Evolutionary conservation across 2,329 filamentous ascomycete species (phyloP), one percentile per base, ranked within the genome.

Genomic region (Ceratocystis alfenasii): DNA sequence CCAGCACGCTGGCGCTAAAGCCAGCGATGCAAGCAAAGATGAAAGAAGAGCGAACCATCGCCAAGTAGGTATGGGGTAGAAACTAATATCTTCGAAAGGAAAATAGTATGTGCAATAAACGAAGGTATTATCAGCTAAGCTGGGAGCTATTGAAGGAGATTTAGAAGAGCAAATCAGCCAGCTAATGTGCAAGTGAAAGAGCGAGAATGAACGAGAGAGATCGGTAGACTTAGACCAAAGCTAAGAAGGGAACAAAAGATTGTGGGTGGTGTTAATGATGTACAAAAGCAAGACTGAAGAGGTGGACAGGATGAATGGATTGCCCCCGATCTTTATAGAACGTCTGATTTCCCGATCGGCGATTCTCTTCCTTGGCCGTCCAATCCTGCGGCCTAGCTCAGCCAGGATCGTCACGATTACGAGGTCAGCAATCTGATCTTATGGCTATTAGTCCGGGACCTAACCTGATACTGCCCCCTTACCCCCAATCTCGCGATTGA

Each of bases 311-410:
- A 33, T 33, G 30, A 7, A 33, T 22, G 53, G 15, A 30, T 10
- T 22, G 25, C 0, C 55, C 2, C 5, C 7, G 55, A n/a, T 59
- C 55, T 59, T 59, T 59, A 59, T 59, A 59, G 7, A 53, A 1
- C n/a, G 7, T 3, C 25, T 30, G 30, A 8, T 15, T 20, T 15
- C 25, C 15, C 5, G 12, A 12, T 57, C 12, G 17, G 12, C 10
- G 5, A 3, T 5, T 10, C 33, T 15, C 3, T 59, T 30, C n/a
- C 5, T 0, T 0, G n/a, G n/a, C 5, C n/a, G 1, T 41, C 36
- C 10, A 5, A 41, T 41, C 5, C 3, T 33, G 6, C 6, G 30
- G 30, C 30, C 30, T 33, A 7, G 6, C 6, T 33, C 5, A 12
- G 12, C 10, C 10, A 41, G 36, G 3, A 41, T 41, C 36, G 15